A percentile compares a stretch with the other conserved stretches of the same genome.
Evolutionary conservation across 257 asterid genomes (phyloP).

Genomic region (Anisodus tanguticus): DNA sequence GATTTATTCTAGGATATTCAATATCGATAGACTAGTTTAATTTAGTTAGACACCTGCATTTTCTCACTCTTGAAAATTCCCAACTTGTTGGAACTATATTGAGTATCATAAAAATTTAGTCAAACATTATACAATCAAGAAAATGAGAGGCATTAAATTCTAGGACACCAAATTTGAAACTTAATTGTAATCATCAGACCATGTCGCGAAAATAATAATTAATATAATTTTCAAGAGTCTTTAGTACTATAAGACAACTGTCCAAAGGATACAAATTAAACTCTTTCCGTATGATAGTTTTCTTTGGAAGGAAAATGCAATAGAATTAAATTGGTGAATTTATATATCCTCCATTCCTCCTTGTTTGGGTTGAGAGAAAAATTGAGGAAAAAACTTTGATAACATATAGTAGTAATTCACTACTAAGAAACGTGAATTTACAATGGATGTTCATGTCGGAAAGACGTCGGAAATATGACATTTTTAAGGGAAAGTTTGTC

Average conservation of each 20-base stretch:
- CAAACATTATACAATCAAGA: conserved; percentile 15
- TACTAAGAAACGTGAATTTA: no score
- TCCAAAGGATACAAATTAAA: neutral
- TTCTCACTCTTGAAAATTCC: conserved; percentile 16
- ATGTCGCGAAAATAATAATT: neutral
- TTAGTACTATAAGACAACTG: neutral
- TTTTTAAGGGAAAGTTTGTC: no score
- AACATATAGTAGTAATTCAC: no score
- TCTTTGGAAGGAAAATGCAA: no score
- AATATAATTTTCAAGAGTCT: neutral
- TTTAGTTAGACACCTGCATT: neutral
- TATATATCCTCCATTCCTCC: no score
- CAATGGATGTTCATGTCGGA: no score
- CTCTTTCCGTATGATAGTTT: neutral
- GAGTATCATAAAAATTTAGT: neutral
- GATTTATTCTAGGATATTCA: neutral
- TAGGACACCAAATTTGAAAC: conserved; percentile 19
- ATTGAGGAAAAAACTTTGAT: no score
- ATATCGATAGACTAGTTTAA: neutral
- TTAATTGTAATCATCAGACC: neutral
- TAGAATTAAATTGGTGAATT: no score
- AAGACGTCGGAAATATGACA: no score
- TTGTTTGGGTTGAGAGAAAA: no score
- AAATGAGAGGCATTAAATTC: neutral
- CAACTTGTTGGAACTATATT: conserved; percentile 7